These are phyloP conservation scores for Leonotis leonurus DNA, from an alignment of 257 asterid genomes.

Conservation along the genomic window DNA sequence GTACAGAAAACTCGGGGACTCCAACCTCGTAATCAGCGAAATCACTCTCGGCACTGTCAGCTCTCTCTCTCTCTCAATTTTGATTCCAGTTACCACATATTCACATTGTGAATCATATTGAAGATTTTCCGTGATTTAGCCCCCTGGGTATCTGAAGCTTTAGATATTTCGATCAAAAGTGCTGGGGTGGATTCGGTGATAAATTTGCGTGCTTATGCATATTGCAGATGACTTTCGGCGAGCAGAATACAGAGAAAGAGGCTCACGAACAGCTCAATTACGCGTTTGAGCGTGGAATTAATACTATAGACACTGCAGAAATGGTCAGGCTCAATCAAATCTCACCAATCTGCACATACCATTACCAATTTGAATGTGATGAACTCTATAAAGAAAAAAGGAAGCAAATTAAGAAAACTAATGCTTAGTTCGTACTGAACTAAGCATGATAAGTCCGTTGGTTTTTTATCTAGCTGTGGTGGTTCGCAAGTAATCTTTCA, in stretches of 20 bases:
- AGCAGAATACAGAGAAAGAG: slow-evolving; percentile 91
- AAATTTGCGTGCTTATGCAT: slow-evolving; percentile 6
- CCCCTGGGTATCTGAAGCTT: neutral
- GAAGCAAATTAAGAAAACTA: too few species aligned
- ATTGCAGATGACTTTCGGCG: slow-evolving; percentile 84
- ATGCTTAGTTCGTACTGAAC: too few species aligned
- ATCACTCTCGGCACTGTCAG: slow-evolving; percentile 85
- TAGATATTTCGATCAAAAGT: neutral
- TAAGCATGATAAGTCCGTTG: too few species aligned
- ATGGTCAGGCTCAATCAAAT: slow-evolving; percentile 29
- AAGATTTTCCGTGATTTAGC: too few species aligned
- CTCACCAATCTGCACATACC: neutral
- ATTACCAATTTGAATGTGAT: neutral
- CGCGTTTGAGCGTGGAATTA: slow-evolving; percentile 77
- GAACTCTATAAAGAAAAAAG: neutral
- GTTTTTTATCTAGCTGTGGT: neutral
- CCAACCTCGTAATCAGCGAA: slow-evolving; percentile 81
- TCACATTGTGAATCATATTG: too few species aligned
- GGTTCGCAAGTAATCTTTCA: neutral
- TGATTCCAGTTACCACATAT: neutral
- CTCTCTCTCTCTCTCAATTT: neutral
- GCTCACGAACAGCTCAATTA: slow-evolving; percentile 80
- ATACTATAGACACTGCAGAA: slow-evolving; percentile 77
- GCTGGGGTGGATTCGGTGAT: neutral
- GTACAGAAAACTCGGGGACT: slow-evolving; percentile 76